Conservation (phyloP, 1,284 basidiomycete genomes). For the Phylloporus gajari region DNA sequence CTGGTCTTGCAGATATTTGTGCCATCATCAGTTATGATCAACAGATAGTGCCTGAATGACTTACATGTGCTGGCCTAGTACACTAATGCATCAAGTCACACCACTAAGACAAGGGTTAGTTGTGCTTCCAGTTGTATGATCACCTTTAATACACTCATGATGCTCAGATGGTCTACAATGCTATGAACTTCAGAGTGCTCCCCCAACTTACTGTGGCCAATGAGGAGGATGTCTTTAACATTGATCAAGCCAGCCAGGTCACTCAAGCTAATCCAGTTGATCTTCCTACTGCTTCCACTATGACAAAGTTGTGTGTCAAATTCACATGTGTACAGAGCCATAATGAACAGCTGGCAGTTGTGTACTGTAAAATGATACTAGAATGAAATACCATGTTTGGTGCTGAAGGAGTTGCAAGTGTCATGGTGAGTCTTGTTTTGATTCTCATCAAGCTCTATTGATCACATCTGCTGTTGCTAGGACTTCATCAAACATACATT, state of each 20-base stretch:
- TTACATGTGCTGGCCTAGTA: background rate
- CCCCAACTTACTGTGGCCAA: background rate
- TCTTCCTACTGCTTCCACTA: background rate
- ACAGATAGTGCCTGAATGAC: background rate
- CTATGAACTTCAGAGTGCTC: background rate
- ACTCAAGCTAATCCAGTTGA: background rate
- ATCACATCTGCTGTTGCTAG: background rate
- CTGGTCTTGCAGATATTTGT: background rate
- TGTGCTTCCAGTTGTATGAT: background rate
- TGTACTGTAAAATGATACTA: slow-evolving; percentile 4
- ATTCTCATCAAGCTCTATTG: background rate
- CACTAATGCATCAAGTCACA: background rate
- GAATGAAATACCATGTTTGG: background rate
- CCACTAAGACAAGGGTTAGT: background rate
- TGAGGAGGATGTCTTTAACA: background rate
- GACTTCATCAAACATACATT: background rate
- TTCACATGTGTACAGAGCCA: background rate
- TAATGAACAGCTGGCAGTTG: slow-evolving; percentile 4
- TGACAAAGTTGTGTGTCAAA: background rate
- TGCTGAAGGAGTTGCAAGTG: background rate
- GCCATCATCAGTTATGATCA: background rate
- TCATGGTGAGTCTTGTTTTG: background rate
- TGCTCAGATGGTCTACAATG: background rate
- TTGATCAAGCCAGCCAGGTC: background rate
- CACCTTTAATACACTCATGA: background rate